Evolutionary conservation across 495 filamentous ascomycete species (phyloP).

Genomic region (Trichocladium uniseriatum): DNA sequence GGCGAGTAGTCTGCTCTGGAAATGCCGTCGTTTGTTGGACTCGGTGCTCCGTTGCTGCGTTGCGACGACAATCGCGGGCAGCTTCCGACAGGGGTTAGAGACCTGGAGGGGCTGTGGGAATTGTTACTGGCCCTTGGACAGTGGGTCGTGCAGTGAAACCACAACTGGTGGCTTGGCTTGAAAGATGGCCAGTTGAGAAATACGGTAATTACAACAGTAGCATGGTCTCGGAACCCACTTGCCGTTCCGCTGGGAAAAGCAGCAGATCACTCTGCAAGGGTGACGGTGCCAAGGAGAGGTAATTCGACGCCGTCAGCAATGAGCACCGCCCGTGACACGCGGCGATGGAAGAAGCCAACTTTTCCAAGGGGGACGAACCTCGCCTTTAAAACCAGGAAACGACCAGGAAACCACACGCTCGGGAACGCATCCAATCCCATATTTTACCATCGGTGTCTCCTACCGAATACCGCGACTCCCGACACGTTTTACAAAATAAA

Average conservation of each 20-base stretch:
- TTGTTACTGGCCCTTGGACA: neutral
- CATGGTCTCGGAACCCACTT: neutral
- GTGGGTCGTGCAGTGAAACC: neutral
- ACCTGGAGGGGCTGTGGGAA: too few species aligned
- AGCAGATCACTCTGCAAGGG: neutral
- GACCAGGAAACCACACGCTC: too few species aligned
- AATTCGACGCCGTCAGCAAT: neutral
- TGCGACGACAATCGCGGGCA: too few species aligned
- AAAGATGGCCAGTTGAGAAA: neutral
- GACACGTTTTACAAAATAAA: neutral
- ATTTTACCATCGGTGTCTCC: too few species aligned
- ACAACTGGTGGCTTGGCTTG: neutral
- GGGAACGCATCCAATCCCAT: too few species aligned
- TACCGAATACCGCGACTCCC: too few species aligned
- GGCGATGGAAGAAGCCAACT: conserved; percentile 6
- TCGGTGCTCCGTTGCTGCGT: too few species aligned
- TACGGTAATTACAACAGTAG: conserved; percentile 4
- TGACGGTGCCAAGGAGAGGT: too few species aligned
- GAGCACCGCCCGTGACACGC: conserved; percentile 4
- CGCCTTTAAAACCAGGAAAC: too few species aligned
- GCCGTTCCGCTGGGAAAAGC: neutral
- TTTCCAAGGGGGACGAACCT: neutral
- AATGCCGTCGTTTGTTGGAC: neutral
- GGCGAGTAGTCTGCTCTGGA: neutral
- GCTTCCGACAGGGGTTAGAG: too few species aligned